Percentiles rank a stretch among this genome's conserved stretches.
Evolutionary conservation across 345 rosid species (phyloP).

Genomic region (Ceriops tagal): DNA sequence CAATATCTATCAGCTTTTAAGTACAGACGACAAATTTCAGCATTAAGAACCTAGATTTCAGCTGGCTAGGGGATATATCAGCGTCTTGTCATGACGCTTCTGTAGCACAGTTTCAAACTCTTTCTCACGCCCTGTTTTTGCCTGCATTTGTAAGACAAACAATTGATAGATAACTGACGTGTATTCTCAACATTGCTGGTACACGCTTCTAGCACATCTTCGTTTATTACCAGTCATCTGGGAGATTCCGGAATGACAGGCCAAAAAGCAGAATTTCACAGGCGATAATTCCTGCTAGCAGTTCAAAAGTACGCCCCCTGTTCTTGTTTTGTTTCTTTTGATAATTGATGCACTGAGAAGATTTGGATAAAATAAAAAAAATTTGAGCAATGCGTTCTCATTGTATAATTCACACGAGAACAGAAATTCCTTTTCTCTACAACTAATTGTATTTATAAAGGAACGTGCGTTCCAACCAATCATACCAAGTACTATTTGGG

Average conservation of each 20-base stretch:
- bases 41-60: constrained; percentile 62
- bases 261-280: constrained; percentile 60
- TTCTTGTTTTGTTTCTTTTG: neutral
- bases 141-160: constrained; percentile 39
- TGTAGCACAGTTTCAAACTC: constrained; percentile 67
- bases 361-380: neutral
- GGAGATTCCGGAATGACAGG: constrained; percentile 79
- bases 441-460: too few relatives aligned
- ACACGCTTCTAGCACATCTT: neutral
- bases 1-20: neutral
- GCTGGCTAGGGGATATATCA: constrained; percentile 56
- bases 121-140: constrained; percentile 55
- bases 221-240: constrained; percentile 69
- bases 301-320: constrained; percentile 13
- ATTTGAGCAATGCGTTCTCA: too few relatives aligned
- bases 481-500: constrained; percentile 1
- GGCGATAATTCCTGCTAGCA: constrained; percentile 64
- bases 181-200: neutral
- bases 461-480: neutral
- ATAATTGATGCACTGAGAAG: neutral
- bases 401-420: too few relatives aligned
- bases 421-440: too few relatives aligned
- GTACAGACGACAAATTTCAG: neutral
- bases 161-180: neutral
- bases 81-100: constrained; percentile 71